phyloP scores from a whole-genome alignment of 495 filamentous ascomycete genomes.

The Margaritispora aquatica region DNA sequence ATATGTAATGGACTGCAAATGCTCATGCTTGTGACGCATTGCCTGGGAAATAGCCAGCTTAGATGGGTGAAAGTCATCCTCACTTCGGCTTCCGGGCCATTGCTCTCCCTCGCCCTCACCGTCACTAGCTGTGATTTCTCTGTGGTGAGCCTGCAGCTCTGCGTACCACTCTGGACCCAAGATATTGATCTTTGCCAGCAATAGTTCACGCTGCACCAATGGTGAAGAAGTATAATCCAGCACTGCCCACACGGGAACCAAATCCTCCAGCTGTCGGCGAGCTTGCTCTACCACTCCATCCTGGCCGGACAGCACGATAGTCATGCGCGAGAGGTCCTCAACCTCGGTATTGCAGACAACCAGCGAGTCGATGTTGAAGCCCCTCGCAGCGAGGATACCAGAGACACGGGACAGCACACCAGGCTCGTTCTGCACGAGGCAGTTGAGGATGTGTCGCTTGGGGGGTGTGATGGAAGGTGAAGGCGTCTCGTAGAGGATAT shows the following conservation, averaged over 20 bases:
- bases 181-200: slow-evolving; percentile 95
- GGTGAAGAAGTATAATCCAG: slow-evolving; percentile 90
- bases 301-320: slow-evolving; percentile 91
- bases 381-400: slow-evolving; percentile 89
- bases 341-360: slow-evolving; percentile 98
- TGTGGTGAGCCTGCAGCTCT: slow-evolving; percentile 89
- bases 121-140: slow-evolving; percentile 65
- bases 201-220: slow-evolving; percentile 90
- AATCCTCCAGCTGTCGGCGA: slow-evolving; percentile 87
- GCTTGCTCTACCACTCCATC: slow-evolving; percentile 98
- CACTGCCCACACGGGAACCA: slow-evolving; percentile 97
- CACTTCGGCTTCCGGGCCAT: slow-evolving; percentile 13
- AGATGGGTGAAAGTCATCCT: slow-evolving; percentile 76
- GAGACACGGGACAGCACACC: slow-evolving; percentile 95
- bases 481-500: slow-evolving; percentile 98
- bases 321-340: slow-evolving; percentile 97
- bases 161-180: slow-evolving; percentile 97
- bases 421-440: slow-evolving; percentile 97
- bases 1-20: slow-evolving; percentile 89
- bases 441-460: slow-evolving; percentile 94
- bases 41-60: slow-evolving; percentile 80
- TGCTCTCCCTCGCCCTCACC: slow-evolving; percentile 31
- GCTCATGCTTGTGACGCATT: slow-evolving; percentile 91
- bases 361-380: slow-evolving; percentile 98
- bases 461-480: slow-evolving; percentile 74